A percentile compares a stretch with the other conserved stretches of the same genome.
These are phyloP conservation scores for Globisporangium splendens DNA, from an alignment of 352 stramenopile species.

Conservation along the genomic window DNA sequence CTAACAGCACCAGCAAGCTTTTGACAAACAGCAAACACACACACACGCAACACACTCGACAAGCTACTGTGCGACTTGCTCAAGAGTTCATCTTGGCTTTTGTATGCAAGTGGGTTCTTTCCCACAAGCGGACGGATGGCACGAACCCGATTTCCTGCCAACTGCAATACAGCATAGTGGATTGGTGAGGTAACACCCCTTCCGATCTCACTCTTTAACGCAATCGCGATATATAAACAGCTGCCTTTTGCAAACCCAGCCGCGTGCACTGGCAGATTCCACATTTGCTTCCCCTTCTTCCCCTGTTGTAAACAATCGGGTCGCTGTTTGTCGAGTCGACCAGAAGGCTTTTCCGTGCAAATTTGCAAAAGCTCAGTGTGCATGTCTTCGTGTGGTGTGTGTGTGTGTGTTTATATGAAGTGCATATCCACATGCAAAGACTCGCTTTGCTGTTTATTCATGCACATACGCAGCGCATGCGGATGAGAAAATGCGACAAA, in stretches of 20 bases:
- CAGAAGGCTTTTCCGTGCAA: too few relatives aligned
- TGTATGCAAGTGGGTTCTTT: conserved; percentile 1
- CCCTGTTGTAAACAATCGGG: too few relatives aligned
- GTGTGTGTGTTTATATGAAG: too few relatives aligned
- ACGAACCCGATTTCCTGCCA: background rate
- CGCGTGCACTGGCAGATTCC: background rate
- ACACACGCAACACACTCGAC: background rate
- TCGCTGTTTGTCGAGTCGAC: too few relatives aligned
- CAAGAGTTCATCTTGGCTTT: background rate
- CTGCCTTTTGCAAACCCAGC: conserved; percentile 1
- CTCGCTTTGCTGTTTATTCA: background rate
- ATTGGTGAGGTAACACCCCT: too few relatives aligned
- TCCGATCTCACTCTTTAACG: background rate
- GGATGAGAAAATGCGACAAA: background rate
- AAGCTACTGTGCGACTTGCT: background rate
- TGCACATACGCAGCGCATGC: background rate
- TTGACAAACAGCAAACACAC: background rate
- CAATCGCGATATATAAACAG: background rate
- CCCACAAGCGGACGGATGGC: background rate
- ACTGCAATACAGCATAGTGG: too few relatives aligned
- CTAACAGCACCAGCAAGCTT: background rate
- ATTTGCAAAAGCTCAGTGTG: too few relatives aligned
- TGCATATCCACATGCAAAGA: too few relatives aligned
- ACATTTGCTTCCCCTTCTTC: too few relatives aligned
- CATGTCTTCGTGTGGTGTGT: too few relatives aligned